Base-by-base conservation (phyloP, 1,284 basidiomycete species). In the Heterobasidion occidentale region DNA sequence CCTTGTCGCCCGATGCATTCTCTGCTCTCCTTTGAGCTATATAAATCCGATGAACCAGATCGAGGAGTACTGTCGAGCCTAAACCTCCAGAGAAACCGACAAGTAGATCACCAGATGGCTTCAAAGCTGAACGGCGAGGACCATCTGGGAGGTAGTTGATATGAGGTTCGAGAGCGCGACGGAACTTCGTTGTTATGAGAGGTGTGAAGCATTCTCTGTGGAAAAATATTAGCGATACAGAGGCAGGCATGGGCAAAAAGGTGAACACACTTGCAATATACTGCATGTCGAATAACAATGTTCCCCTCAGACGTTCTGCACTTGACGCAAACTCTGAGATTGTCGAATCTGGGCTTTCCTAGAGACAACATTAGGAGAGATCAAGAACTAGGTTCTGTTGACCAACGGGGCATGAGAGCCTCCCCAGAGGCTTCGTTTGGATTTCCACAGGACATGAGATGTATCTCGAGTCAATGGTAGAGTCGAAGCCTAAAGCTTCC, bases 81-180 rank as follows among this genome's bases (percentile, higher is more conserved):
- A 89, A 72, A 2, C 89, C 88, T 9, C 90, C 89, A 36, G 89
- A 91, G 59, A 83, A 80, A 1, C 77, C 88, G 19, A 92, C 65
- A 3, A 84, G 68, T 3, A 91, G 70, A 58, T 84, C 81, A 38
- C 88, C 88, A 11, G 77, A 70, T 0, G 88, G 86, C 62, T 82
- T 84, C 7, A 88, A 71, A 8, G 73, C 75, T 52, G 76, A 80
- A 27, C 74, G 74, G 35, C 77, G 73, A 20, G 73, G 74, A 49
- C 73, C 77, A 63, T 77, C 77, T 58, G 75, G 74, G 56, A 70
- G 69, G 5, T 74, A 70, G 59, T 89, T 88, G 53, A 90, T 75
- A 12, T 70, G 74, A 1, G 86, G 83, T 60, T 88, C 86, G 3
- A 92, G 71, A 0, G 77, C 71, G 54, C 80, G 77, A 55, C 83